Conservation (phyloP, 2,329 filamentous ascomycete genomes). For the Aureobasidium sp. region DNA sequence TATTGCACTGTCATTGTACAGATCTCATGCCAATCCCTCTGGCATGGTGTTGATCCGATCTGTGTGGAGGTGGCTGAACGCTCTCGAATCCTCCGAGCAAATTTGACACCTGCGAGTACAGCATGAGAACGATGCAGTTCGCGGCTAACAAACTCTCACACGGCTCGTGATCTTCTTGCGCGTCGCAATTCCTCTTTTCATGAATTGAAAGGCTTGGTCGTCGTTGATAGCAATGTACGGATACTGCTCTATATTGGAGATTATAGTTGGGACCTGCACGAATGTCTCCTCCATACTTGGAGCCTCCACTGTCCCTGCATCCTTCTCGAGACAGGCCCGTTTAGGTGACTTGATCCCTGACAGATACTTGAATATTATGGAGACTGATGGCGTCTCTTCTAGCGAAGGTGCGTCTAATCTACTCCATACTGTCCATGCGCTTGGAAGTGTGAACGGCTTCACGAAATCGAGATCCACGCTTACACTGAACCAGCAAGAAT, state of each 20-base stretch:
- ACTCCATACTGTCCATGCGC: neutral
- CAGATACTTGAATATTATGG: neutral
- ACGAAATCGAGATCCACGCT: neutral
- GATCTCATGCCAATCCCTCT: conserved; percentile 2
- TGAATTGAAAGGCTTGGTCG: neutral
- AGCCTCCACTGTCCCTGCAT: neutral
- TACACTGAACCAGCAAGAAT: neutral
- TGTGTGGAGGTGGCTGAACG: conserved; percentile 13
- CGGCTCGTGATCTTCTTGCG: neutral
- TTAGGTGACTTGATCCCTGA: neutral
- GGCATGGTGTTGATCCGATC: conserved; percentile 10
- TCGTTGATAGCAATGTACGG: neutral
- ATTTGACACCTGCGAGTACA: conserved; percentile 9
- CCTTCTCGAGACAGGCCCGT: neutral
- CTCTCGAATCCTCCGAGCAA: conserved; percentile 11
- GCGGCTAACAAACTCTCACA: neutral
- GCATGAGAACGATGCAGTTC: neutral
- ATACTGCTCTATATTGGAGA: neutral
- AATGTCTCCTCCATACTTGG: neutral
- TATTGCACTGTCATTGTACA: neutral
- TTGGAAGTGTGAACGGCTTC: neutral
- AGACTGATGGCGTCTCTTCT: neutral
- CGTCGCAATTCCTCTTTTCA: neutral
- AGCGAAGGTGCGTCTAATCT: neutral
- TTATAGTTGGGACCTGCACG: conserved; percentile 5